Percentiles rank a stretch among this genome's conserved stretches.
Evolutionary conservation across 176 grass and related monocot genomes (phyloP).

Genomic region (Panicum miliaceum): DNA sequence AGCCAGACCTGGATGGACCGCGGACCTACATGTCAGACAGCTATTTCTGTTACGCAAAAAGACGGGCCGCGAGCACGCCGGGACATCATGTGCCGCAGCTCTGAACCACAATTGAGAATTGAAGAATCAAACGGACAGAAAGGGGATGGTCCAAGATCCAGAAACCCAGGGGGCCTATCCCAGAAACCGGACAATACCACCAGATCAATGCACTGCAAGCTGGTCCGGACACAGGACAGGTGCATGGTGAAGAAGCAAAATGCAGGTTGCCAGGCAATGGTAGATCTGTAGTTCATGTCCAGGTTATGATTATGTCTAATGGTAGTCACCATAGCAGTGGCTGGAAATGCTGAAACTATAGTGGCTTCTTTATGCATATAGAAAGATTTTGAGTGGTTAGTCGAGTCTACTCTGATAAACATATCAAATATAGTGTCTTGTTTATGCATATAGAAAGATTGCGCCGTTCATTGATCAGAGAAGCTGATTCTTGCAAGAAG

Average conservation of each 20-base stretch:
- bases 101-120: constrained; percentile 29
- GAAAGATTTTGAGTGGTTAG: neutral
- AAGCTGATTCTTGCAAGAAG: neutral
- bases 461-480: neutral
- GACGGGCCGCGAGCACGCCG: constrained; percentile 5
- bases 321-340: neutral
- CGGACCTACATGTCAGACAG: neutral
- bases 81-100: constrained; percentile 43
- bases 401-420: neutral
- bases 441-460: neutral
- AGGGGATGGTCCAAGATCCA: constrained; percentile 39
- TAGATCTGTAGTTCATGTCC: constrained; percentile 27
- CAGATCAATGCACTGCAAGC: constrained; percentile 15
- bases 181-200: constrained; percentile 24
- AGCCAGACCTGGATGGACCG: constrained; percentile 22
- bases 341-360: neutral
- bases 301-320: neutral
- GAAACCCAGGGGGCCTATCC: constrained; percentile 1
- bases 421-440: neutral
- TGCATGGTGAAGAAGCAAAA: constrained; percentile 6
- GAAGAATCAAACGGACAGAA: constrained; percentile 27
- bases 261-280: neutral
- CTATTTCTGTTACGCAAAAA: constrained; percentile 34
- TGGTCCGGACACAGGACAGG: neutral
- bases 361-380: neutral